A percentile compares a stretch with the other conserved stretches of the same genome.
These are phyloP conservation scores for Rhododendron simsii DNA, from an alignment of 148 eudicot genomes.

Conservation along the genomic window DNA sequence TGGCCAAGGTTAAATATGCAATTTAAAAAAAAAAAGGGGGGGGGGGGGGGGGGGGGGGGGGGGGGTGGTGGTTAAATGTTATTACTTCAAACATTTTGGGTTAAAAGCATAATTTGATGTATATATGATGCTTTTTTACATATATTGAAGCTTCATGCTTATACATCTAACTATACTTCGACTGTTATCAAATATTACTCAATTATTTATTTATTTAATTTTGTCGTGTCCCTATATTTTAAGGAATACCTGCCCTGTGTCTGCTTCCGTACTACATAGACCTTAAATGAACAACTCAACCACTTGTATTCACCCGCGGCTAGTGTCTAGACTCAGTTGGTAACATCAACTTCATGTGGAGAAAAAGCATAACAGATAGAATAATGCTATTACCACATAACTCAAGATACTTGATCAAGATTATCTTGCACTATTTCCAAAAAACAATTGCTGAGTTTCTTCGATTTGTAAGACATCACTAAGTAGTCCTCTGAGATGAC, in stretches of 20 bases:
- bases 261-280: neutral
- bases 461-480: neutral
- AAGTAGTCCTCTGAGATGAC: neutral
- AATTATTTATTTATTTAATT: too few species aligned
- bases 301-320: neutral
- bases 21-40: too few species aligned
- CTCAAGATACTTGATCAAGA: neutral
- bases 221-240: too few species aligned
- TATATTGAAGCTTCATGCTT: too few species aligned
- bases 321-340: neutral
- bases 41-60: too few species aligned
- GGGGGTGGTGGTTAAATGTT: too few species aligned
- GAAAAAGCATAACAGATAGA: neutral
- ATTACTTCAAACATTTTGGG: too few species aligned
- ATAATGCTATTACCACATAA: neutral
- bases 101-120: too few species aligned
- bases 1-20: too few species aligned
- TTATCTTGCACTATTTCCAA: neutral
- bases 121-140: too few species aligned
- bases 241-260: neutral
- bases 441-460: neutral
- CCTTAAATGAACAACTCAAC: neutral
- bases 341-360: neutral
- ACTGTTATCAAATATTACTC: too few species aligned
- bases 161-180: too few species aligned